phyloP scores from a whole-genome alignment of 208 protist genomes.

The Angomonas ambiguus region DNA sequence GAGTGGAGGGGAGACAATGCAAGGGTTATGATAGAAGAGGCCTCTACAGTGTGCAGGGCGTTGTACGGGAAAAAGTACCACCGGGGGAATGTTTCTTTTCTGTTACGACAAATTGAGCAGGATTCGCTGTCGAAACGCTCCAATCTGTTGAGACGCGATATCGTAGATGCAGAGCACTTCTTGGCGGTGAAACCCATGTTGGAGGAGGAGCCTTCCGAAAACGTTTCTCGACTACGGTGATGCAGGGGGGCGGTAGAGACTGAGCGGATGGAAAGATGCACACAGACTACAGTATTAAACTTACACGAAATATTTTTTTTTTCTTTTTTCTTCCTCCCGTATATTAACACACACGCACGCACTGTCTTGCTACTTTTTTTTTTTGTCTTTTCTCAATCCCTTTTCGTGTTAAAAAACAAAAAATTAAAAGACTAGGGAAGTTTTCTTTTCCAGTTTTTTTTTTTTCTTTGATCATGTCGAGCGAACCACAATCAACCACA shows the following conservation, averaged over 20 bases:
- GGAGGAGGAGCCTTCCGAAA: constrained; percentile 21
- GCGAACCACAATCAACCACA: not conserved
- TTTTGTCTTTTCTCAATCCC: not conserved
- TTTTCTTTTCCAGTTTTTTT: constrained; percentile 12
- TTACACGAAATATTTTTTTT: too few species aligned
- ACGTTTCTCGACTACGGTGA: not conserved
- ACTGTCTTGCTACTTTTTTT: constrained; percentile 10
- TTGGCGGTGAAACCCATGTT: constrained; percentile 39
- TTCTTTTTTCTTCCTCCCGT: too few species aligned
- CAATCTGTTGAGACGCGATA: constrained; percentile 53
- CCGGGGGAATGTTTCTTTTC: constrained; percentile 53
- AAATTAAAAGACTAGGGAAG: not conserved
- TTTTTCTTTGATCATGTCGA: constrained; percentile 14
- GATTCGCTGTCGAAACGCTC: constrained; percentile 67
- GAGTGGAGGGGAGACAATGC: constrained; percentile 80
- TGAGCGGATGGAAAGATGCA: too few species aligned
- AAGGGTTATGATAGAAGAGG: constrained; percentile 64
- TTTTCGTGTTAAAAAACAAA: not conserved
- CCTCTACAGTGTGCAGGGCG: constrained; percentile 51
- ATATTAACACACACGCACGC: not conserved
- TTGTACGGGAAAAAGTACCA: constrained; percentile 87
- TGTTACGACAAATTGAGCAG: constrained; percentile 63
- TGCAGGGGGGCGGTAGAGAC: too few species aligned
- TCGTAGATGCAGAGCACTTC: constrained; percentile 75
- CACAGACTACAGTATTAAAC: too few species aligned